phyloP scores from a whole-genome alignment of 2,329 filamentous ascomycete species.

The Phaeosphaeria sp. region DNA sequence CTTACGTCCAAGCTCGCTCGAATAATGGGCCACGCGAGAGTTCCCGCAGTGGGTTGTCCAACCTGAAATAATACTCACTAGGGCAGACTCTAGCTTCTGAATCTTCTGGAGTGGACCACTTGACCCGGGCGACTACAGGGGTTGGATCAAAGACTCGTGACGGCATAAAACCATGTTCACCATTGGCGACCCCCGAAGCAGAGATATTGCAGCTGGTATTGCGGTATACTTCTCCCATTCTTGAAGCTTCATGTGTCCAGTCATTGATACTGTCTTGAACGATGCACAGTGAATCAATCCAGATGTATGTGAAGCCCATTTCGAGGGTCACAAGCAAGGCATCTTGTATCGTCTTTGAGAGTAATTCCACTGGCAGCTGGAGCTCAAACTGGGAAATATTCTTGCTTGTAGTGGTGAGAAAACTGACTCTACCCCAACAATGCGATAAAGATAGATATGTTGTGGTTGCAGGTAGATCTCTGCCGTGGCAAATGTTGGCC shows the following conservation, averaged over 20 bases:
- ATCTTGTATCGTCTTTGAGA: neutral
- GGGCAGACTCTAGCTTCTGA: too few relatives aligned
- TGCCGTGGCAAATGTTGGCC: neutral
- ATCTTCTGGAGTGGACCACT: neutral
- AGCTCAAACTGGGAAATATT: neutral
- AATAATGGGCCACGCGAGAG: neutral
- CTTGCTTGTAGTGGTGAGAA: neutral
- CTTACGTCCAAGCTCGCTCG: slow-evolving; percentile 1
- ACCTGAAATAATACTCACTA: neutral
- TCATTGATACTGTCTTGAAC: slow-evolving; percentile 7
- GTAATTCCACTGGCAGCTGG: neutral
- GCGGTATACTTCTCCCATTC: slow-evolving; percentile 10
- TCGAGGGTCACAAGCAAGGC: neutral
- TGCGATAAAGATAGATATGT: slow-evolving; percentile 6
- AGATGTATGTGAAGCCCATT: slow-evolving; percentile 2
- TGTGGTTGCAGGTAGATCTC: neutral
- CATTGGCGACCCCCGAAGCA: slow-evolving; percentile 4
- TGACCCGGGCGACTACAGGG: neutral
- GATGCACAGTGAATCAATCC: slow-evolving; percentile 4
- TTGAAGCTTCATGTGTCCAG: slow-evolving; percentile 9
- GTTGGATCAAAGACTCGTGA: neutral
- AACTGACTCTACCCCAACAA: slow-evolving; percentile 5
- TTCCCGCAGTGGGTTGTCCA: neutral
- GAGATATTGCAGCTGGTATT: slow-evolving; percentile 7
- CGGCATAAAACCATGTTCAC: slow-evolving; percentile 1